Conservation (phyloP, 306 rosid species). For the Pyrus pyrifolia region DNA sequence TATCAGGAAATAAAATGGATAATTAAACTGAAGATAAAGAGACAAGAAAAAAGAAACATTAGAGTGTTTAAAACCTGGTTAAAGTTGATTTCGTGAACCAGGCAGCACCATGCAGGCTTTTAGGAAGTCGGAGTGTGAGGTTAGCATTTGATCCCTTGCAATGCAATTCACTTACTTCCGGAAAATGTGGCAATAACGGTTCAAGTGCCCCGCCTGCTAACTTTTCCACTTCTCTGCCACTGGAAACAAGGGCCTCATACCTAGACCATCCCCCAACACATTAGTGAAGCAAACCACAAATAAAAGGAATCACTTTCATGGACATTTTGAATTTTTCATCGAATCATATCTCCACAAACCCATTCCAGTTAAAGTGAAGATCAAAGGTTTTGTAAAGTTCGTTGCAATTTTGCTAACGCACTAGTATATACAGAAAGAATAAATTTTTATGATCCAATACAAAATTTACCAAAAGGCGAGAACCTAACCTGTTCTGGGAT, state of each 20-base stretch:
- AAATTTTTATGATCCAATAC: background rate
- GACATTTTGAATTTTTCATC: background rate
- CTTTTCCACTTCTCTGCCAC: slow-evolving; percentile 41
- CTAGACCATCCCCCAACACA: slow-evolving; percentile 26
- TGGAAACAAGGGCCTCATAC: slow-evolving; percentile 58
- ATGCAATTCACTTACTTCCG: slow-evolving; percentile 41
- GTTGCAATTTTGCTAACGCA: background rate
- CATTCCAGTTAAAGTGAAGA: background rate
- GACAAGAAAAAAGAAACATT: slow-evolving; percentile 4
- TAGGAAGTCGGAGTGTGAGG: slow-evolving; percentile 51
- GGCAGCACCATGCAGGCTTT: slow-evolving; percentile 41
- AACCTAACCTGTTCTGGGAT: slow-evolving; percentile 54
- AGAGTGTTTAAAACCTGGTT: slow-evolving; percentile 50
- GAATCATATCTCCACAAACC: background rate
- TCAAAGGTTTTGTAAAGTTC: background rate
- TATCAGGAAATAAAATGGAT: slow-evolving; percentile 10
- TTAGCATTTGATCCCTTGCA: slow-evolving; percentile 52
- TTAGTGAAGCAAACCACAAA: background rate
- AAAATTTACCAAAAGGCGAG: background rate
- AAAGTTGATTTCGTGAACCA: slow-evolving; percentile 85
- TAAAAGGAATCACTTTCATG: background rate
- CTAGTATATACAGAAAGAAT: background rate
- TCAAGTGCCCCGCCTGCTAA: slow-evolving; percentile 62
- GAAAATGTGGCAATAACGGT: slow-evolving; percentile 59
- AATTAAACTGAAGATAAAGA: slow-evolving; percentile 2